Evolutionary conservation across 1,139 yeast genomes (phyloP), one percentile per base, ranked within the genome.

Genomic region (Magnusiomyces clavatus): DNA sequence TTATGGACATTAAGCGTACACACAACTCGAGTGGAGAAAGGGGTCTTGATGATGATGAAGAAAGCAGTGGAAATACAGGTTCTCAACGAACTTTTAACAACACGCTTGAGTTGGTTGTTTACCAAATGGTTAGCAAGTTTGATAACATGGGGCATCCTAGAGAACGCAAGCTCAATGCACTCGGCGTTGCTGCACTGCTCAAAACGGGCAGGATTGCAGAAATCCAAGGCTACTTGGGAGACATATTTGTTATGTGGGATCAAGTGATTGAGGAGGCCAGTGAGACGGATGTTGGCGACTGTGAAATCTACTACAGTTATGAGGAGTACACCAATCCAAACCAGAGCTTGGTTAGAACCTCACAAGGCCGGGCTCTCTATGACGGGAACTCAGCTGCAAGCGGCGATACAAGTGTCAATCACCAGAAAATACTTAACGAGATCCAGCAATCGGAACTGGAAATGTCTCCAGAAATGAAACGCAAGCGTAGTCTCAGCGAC

Each of bases 251-350:
- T 24, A 68, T 80, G 37, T 72, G 84, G 68, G 75, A 84, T 11
- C 77, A 77, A 52, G 74, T 85, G 56, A 65, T 86, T 50, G 96
- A 88, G 60, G 96, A 88, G 62, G 74, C 84, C 12, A 57, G 57
- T 16, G 81, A 83, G 53, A 95, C 86, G 59, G 67, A 73, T 6
- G 68, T 61, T 13, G 70, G 71, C 4, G 69, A 66, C 43, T 59
- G 67, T 10, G 61, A 62, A 16, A 55, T 59, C 2, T 66, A 65
- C 50, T 61, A 64, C 51, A 51, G 58, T 1, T 50, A 53, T 4
- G 64, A 61, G 24, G 66, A 63, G 45, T 62, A 64, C 24, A 61
- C 60, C 3, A 63, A 61, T n/a, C 57, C 58, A 3, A 57, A 59
- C 20, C 65, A 60, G 52, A 42, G 57, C 31, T 41, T 62, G 54